Base-by-base conservation (phyloP, 139 green algal genomes). In the Chlorella sp. region DNA sequence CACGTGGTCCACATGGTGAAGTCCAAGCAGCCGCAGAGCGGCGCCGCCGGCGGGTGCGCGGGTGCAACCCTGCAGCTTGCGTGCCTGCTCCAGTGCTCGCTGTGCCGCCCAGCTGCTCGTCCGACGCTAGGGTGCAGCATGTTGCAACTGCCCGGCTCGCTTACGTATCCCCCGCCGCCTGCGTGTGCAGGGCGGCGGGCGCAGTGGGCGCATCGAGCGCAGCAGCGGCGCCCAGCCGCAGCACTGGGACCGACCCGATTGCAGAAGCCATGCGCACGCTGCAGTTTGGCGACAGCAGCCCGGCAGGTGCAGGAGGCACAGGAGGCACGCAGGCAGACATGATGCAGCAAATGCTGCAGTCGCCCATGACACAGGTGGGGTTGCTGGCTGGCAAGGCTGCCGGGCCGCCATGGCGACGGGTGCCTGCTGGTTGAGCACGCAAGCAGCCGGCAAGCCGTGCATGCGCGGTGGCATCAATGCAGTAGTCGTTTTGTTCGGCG, bases 1-100 rank as follows among this genome's bases (percentile, higher is more conserved):
- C 88, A 94, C 44, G 91, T 97, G 6, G 64, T 97, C 19, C 93
- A 97, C 84, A 72, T 96, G 67, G 93, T 96, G 20, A 87, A 85
- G 43, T 32, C 16, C 46, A 84, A 74, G 79, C 20, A 44, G 36
- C 76, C 5, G 40, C 56, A 78, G 34, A 51, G 69, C 34, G 19
- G 36, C 36, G 65, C n/a, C 34, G 34, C 32, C 65, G n/a, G n/a
- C n/a, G 38, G 65, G 65, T 73, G 13, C 9, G 65, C n/a, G 13
- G 4, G 1, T 44, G 16, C 32, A 43, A 0, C 9, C 34, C 34
- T 44, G n/a, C 34, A 36, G 13, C 24, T 30, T 68, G 20, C 60
- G 5, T 68, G 60, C n/a, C 1, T 44, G 28, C 34, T 34, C 34
- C 14, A 3, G 3, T 36, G 72, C 43, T 56, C 38, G 26, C 26